Percentiles rank a stretch among this genome's conserved stretches.
Conservation (phyloP, 805 yeast genomes). For the Priceomyces haplophilus region DNA sequence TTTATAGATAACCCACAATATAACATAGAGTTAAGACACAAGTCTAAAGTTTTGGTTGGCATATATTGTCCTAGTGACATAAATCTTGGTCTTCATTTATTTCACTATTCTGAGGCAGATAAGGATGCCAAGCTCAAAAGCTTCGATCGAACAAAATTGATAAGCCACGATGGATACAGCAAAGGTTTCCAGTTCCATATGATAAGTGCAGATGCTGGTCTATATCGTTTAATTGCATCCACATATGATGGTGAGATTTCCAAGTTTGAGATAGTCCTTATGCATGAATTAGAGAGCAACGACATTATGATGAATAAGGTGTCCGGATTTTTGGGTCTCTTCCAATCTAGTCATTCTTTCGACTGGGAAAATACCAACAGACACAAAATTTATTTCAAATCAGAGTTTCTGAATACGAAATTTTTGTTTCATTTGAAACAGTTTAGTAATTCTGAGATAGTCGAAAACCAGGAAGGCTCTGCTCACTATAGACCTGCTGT, state of each 20-base stretch:
- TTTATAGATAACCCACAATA: constrained; percentile 59
- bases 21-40: constrained; percentile 18
- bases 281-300: constrained; percentile 15
- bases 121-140: constrained; percentile 14
- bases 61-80: constrained; percentile 20
- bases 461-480: constrained; percentile 8
- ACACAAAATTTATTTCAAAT: constrained; percentile 27
- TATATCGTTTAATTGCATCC: constrained; percentile 47
- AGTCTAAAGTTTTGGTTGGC: constrained; percentile 17
- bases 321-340: constrained; percentile 35
- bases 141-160: constrained; percentile 29
- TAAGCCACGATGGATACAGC: constrained; percentile 34
- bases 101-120: constrained; percentile 33
- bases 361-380: constrained; percentile 43
- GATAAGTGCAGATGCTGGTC: constrained; percentile 26
- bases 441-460: constrained; percentile 10
- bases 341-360: constrained; percentile 19
- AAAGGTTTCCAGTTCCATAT: constrained; percentile 17
- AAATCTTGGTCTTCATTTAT: constrained; percentile 43
- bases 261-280: constrained; percentile 30
- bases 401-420: constrained; percentile 17
- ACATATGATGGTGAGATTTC: constrained; percentile 36
- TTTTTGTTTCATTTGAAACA: constrained; percentile 26
- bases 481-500: constrained; percentile 44
- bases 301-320: constrained; percentile 13